Base-by-base conservation (phyloP, 306 rosid genomes). In the Pyrus bretschneideri region DNA sequence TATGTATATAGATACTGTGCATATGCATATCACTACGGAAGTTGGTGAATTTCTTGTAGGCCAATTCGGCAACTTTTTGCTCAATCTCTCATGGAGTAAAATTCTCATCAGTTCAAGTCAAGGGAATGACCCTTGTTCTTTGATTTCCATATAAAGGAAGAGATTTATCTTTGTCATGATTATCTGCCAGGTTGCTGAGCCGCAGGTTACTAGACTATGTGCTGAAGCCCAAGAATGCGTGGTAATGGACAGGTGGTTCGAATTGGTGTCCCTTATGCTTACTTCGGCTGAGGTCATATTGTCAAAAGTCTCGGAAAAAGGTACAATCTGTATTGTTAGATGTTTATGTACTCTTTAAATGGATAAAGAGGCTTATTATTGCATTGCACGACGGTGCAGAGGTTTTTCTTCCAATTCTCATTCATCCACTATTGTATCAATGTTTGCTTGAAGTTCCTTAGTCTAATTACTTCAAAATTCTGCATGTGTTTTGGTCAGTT, bases 241-340 rank as follows among this genome's bases (percentile, higher is more conserved):
- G 79, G 93, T 54, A 18, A 79, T 69, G 86, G 87, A 82, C 69
- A 91, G 96, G 85, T 96, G 93, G 93, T 77, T 91, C 57, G 99
- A 96, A 84, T 85, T 96, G 82, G 96, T 88, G 27, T 81, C 92
- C 1, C 84, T 92, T 71, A 92, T 91, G 97, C 92, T 92, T 62
- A 85, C 96, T 38, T 91, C 98, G 72, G 97, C 97, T 62, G 98
- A 92, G 76, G 85, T 96, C 82, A 80, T 96, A 74, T 88, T 92
- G 79, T 86, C 99, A 9, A 92, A 96, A 89, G 91, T 92, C 74
- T 81, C 97, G 11, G 99, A 96, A 49, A 96, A 92, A 96, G 99
- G 99, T 96, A 81, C 14, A 35, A 21, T 57, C 3, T 31, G 18
- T 44, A 62, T 3, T 72, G 15, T 54, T 38, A 52, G 72, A 31